Evolutionary conservation across 805 yeast species (phyloP).

Genomic region (Saccharomycopsis selenospora): DNA sequence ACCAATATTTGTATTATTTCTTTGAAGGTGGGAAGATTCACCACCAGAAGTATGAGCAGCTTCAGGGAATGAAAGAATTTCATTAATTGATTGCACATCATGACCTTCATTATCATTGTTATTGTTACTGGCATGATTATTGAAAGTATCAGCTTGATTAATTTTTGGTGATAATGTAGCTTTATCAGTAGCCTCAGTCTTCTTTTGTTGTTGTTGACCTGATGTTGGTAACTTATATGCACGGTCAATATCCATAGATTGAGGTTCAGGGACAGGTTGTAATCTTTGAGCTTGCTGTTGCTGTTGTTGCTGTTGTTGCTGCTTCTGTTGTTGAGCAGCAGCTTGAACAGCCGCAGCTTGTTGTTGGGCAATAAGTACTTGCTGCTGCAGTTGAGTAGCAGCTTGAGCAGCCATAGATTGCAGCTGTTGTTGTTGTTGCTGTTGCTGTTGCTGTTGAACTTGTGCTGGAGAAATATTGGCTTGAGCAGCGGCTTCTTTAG

Average conservation of each 20-base stretch:
- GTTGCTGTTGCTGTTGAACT: conserved; percentile 13
- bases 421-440: conserved; percentile 25
- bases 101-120: conserved; percentile 16
- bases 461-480: conserved; percentile 6
- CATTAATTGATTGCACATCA: conserved; percentile 15
- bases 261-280: not conserved
- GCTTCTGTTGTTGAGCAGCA: conserved; percentile 9
- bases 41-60: conserved; percentile 36
- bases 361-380: not conserved
- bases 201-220: conserved; percentile 1
- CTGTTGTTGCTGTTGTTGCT: conserved; percentile 17
- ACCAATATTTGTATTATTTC: not conserved
- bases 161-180: not conserved
- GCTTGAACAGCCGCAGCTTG: not conserved
- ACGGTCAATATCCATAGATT: not conserved
- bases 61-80: conserved; percentile 30
- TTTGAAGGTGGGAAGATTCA: not conserved
- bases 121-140: conserved; percentile 6
- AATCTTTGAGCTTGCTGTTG: conserved; percentile 6
- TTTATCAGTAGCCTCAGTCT: not conserved
- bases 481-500: conserved; percentile 1
- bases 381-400: conserved; percentile 22
- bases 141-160: not conserved
- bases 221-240: too few species aligned
- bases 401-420: conserved; percentile 17